These are phyloP conservation scores for Euphorbia peplus DNA, from an alignment of 345 rosid genomes.

Conservation along the genomic window DNA sequence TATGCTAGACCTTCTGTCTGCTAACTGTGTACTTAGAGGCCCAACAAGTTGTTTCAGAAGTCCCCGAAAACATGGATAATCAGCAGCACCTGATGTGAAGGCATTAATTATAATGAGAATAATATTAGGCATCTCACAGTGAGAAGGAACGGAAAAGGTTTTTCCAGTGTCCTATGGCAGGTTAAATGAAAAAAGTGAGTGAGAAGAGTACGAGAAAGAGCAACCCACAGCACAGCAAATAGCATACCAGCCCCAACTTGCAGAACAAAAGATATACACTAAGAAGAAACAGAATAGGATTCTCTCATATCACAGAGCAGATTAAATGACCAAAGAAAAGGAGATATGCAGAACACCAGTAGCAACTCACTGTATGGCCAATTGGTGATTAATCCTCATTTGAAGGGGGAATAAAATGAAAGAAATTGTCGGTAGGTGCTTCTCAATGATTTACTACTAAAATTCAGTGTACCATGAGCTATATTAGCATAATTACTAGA, in stretches of 20 bases:
- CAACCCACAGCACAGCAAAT: background rate
- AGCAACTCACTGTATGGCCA: background rate
- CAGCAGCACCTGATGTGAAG: constrained; percentile 69
- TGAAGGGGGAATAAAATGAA: background rate
- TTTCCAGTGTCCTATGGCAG: background rate
- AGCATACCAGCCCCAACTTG: background rate
- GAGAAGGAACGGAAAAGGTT: background rate
- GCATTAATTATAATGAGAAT: constrained; percentile 10
- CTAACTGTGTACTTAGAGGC: constrained; percentile 76
- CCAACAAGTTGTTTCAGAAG: constrained; percentile 90
- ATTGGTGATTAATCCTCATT: background rate
- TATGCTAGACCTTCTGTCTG: constrained; percentile 92
- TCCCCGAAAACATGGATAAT: constrained; percentile 80
- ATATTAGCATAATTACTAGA: background rate
- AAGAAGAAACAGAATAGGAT: background rate
- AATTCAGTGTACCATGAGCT: background rate
- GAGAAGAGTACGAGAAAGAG: background rate
- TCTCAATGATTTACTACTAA: background rate
- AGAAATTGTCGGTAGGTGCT: background rate
- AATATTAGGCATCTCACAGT: background rate
- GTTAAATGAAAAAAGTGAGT: background rate
- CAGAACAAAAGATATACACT: background rate
- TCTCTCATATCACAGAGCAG: background rate
- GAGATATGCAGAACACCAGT: background rate
- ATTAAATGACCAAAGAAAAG: background rate